phyloP scores from a whole-genome alignment of 2,329 filamentous ascomycete genomes.

The Alternaria conjuncta region DNA sequence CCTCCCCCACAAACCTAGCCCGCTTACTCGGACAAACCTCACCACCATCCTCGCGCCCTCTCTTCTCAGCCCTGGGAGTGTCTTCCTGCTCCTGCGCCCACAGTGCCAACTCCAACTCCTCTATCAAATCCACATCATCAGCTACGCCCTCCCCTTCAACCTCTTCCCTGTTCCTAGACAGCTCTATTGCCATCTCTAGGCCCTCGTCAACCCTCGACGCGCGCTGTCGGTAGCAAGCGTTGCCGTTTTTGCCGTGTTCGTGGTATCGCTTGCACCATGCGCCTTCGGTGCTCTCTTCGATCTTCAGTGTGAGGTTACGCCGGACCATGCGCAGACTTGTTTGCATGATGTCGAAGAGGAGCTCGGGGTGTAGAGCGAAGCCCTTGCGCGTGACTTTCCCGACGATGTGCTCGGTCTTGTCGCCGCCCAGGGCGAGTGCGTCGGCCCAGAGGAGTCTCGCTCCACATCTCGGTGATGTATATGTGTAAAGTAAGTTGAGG shows the following conservation, averaged over 20 bases:
- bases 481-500: conserved; percentile 29
- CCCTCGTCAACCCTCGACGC: background rate
- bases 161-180: background rate
- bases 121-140: background rate
- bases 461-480: conserved; percentile 25
- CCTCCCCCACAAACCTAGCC: background rate
- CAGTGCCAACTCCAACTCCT: background rate
- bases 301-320: conserved; percentile 36
- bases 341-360: conserved; percentile 35
- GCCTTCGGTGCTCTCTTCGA: conserved; percentile 34
- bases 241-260: conserved; percentile 28
- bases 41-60: background rate
- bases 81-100: background rate
- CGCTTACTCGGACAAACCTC: background rate
- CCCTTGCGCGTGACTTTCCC: background rate
- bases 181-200: background rate
- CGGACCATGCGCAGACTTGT: conserved; percentile 31
- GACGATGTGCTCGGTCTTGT: conserved; percentile 13
- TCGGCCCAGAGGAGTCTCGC: conserved; percentile 44
- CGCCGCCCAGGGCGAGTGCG: conserved; percentile 35
- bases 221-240: conserved; percentile 33
- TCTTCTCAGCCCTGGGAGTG: background rate
- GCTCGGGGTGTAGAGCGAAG: conserved; percentile 17
- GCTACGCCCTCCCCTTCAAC: background rate
- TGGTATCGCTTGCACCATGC: conserved; percentile 44